Base-by-base conservation (phyloP, 495 filamentous ascomycete species). In the Trichodelitschia bisporula region DNA sequence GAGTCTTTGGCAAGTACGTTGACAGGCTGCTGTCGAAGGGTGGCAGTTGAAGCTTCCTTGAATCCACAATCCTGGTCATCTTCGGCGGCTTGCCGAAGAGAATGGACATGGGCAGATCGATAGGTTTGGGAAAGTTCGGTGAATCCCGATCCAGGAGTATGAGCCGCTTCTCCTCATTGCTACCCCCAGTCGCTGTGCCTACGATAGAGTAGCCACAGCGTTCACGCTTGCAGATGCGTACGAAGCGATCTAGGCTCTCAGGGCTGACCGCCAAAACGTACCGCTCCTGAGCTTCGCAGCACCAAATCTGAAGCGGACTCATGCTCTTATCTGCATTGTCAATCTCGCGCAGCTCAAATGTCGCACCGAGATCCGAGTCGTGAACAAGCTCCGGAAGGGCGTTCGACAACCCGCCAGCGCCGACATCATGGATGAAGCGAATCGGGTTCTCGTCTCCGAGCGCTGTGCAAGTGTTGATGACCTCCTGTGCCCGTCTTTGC, bases 231-330 rank as follows among this genome's bases (percentile, higher is more conserved):
- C 76, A 77, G 40, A 95, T 91, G 29, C 62, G 63, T 25, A 69
- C 72, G 52, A 95, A 95, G 18, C 64, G 69, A 36, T 80, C 77
- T 44, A 95, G 65, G 19, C 67, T 57, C 2, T 80, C 72, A 32
- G 64, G 62, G 19, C 77, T 74, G 36, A 97, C 65, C 8, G 80
- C 63, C 39, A 93, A 46, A 12, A 95, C 86, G 39, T 93, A 97
- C 44, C 86, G 60, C 50, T 97, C 86, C 41, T 97, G 86, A 2
- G 86, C 89, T 42, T 93, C 83, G 40, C 77, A 84, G 53, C 83
- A 91, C 84, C 83, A 95, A 20, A 95, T 90, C 46, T 93, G 75
- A 42, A 92, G 62, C 15, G 84, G 83, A 47, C 78, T 90, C 76
- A 93, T 83, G 42, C 79, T 70, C 21, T 56, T 63, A 46, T 95